These are phyloP conservation scores for Dendrobium huoshanense DNA, from an alignment of 106 monocot species.

Conservation along the genomic window DNA sequence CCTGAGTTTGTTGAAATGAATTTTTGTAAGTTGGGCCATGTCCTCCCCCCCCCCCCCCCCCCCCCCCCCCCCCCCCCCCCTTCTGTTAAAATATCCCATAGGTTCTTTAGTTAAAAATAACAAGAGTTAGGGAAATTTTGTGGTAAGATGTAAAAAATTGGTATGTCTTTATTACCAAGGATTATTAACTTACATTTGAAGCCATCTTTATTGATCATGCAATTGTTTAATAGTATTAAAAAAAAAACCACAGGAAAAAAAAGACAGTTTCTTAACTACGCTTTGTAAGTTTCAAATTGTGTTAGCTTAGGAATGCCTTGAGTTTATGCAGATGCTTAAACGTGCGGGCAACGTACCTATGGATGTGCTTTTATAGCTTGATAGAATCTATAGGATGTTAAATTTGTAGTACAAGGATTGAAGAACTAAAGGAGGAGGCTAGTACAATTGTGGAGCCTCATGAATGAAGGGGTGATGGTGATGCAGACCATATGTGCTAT, in stretches of 20 bases:
- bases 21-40: neutral
- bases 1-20: neutral
- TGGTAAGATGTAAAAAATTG: neutral
- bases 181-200: neutral
- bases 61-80: no score
- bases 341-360: neutral
- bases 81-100: neutral
- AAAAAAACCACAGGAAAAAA: neutral
- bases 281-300: neutral
- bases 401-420: neutral
- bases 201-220: neutral
- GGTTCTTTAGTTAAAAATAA: neutral
- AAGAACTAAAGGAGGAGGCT: neutral
- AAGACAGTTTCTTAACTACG: neutral
- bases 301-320: neutral
- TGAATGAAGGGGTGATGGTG: neutral
- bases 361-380: neutral
- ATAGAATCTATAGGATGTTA: neutral
- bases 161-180: neutral
- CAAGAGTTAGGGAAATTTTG: neutral
- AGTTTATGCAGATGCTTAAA: neutral
- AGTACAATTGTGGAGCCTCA: neutral
- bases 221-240: neutral
- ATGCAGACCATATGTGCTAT: neutral
- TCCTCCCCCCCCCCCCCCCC: no score